phyloP scores from a whole-genome alignment of 2,329 filamentous ascomycete species.

The Cyphellophora attinorum region DNA sequence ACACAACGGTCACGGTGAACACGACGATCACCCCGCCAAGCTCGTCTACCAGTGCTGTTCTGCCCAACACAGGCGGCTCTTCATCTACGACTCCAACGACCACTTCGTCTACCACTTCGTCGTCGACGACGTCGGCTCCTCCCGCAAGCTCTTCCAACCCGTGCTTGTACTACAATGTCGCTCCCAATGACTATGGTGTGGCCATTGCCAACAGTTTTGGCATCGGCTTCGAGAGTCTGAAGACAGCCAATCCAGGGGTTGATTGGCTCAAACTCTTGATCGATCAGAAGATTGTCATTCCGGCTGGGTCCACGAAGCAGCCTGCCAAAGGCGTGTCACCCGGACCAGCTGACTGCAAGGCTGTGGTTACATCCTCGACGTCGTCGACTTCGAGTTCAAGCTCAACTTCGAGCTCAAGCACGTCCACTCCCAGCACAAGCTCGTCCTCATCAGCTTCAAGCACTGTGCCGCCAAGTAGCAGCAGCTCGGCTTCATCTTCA shows the following conservation, averaged over 20 bases:
- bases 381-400: not conserved
- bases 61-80: not conserved
- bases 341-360: conserved; percentile 1
- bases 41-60: not conserved
- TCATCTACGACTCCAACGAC: not conserved
- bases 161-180: not conserved
- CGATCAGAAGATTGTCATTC: conserved; percentile 11
- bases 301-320: conserved; percentile 1
- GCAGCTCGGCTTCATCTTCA: not conserved
- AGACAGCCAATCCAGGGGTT: conserved; percentile 10
- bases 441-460: not conserved
- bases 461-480: conserved; percentile 3
- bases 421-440: conserved; percentile 1
- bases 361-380: not conserved
- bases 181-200: conserved; percentile 8
- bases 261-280: conserved; percentile 12
- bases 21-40: not conserved
- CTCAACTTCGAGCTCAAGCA: conserved; percentile 1
- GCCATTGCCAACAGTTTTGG: conserved; percentile 12
- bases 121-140: conserved; percentile 1
- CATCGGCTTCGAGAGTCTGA: conserved; percentile 9
- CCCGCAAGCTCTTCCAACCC: not conserved
- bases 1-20: not conserved
- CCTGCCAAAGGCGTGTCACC: conserved; percentile 1
- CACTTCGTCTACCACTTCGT: not conserved